Evolutionary conservation across 2,329 filamentous ascomycete genomes (phyloP).

Genomic region (Venturia asperata): DNA sequence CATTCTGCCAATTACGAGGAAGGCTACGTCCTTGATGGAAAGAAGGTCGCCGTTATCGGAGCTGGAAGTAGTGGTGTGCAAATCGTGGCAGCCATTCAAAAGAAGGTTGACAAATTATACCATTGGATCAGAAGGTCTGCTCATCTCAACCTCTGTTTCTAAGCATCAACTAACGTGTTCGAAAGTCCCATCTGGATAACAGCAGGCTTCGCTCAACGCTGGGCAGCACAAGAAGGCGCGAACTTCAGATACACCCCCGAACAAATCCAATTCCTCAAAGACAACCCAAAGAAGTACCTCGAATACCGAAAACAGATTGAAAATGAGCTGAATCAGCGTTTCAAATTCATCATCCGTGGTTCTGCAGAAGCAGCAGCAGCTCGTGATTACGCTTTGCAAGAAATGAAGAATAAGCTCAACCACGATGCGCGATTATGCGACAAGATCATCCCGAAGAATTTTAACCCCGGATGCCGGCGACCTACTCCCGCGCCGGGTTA

Average conservation of each 20-base stretch:
- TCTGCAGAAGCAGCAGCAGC: conserved; percentile 39
- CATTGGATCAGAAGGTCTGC: conserved; percentile 35
- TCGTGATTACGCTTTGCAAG: conserved; percentile 32
- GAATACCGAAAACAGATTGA: conserved; percentile 44
- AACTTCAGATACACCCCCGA: conserved; percentile 43
- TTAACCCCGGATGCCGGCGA: conserved; percentile 37
- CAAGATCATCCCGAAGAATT: conserved; percentile 42
- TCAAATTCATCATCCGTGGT: conserved; percentile 48
- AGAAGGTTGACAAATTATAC: conserved; percentile 33
- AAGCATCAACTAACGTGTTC: neutral
- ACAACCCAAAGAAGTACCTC: conserved; percentile 39
- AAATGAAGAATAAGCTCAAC: conserved; percentile 38
- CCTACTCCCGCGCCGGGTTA: conserved; percentile 39
- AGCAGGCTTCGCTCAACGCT: conserved; percentile 41
- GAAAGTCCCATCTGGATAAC: conserved; percentile 41
- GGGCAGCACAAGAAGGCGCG: conserved; percentile 40
- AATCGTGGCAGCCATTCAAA: conserved; percentile 37
- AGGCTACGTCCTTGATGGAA: conserved; percentile 32
- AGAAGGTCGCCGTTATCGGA: conserved; percentile 39
- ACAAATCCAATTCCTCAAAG: conserved; percentile 34
- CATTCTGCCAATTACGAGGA: conserved; percentile 40
- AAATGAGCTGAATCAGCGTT: conserved; percentile 45
- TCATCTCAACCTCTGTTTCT: neutral
- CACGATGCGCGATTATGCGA: conserved; percentile 35
- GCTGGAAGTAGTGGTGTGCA: conserved; percentile 38